Evolutionary conservation across 495 filamentous ascomycete genomes (phyloP).

Genomic region (Thozetella sp.): DNA sequence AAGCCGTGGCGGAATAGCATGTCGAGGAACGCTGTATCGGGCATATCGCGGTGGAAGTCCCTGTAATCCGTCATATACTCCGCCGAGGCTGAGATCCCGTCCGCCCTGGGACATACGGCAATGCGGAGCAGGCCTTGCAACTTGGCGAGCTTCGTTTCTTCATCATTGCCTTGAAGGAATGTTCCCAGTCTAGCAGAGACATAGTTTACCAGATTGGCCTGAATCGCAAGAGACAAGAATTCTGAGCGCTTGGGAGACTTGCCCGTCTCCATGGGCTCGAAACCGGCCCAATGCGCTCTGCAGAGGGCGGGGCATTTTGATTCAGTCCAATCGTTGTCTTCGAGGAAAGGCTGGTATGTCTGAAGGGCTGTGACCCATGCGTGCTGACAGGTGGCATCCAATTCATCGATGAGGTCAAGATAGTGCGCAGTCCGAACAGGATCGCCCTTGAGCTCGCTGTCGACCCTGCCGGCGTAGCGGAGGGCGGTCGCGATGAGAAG

Average conservation of each 20-base stretch:
- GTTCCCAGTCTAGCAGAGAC: constrained; percentile 14
- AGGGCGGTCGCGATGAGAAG: constrained; percentile 24
- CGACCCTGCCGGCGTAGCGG: constrained; percentile 27
- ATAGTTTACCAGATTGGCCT: constrained; percentile 28
- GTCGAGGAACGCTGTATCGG: constrained; percentile 23
- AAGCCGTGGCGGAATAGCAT: constrained; percentile 20
- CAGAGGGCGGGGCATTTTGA: constrained; percentile 16
- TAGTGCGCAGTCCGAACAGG: constrained; percentile 13
- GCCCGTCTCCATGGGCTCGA: constrained; percentile 32
- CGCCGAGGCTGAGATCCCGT: constrained; percentile 29
- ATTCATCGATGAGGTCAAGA: constrained; percentile 22
- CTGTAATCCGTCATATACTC: constrained; percentile 24
- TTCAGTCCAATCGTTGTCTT: constrained; percentile 30
- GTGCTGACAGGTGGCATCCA: constrained; percentile 23
- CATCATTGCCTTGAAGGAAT: constrained; percentile 1
- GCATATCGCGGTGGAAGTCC: constrained; percentile 35
- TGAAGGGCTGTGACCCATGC: constrained; percentile 22
- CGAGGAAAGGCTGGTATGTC: constrained; percentile 27
- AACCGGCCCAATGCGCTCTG: constrained; percentile 27
- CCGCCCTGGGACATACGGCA: constrained; percentile 25
- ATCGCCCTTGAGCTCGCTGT: constrained; percentile 14
- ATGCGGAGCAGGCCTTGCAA: constrained; percentile 24
- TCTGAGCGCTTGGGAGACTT: constrained; percentile 30
- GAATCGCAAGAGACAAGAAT: constrained; percentile 24
- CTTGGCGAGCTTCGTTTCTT: constrained; percentile 19